phyloP scores from a whole-genome alignment of 1,139 yeast species.

The Lodderomyces parapsilosis region DNA sequence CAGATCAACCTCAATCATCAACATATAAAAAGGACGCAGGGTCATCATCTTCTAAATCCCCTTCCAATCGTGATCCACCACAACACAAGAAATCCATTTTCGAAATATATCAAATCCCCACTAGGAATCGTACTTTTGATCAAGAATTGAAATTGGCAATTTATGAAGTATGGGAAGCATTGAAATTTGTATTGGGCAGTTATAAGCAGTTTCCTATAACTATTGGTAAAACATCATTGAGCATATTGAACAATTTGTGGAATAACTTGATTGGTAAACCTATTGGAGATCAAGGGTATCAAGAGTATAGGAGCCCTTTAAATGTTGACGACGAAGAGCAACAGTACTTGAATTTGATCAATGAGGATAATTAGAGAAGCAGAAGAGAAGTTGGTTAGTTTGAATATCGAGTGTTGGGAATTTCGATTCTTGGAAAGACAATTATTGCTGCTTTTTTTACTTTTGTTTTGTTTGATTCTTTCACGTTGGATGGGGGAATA shows the following conservation, averaged over 20 bases:
- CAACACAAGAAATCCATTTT: slow-evolving; percentile 5
- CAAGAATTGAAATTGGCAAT: slow-evolving; percentile 55
- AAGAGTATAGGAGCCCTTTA: slow-evolving; percentile 13
- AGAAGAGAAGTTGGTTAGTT: too few relatives aligned
- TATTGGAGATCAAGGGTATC: slow-evolving; percentile 12
- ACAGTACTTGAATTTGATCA: not conserved
- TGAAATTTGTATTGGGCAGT: slow-evolving; percentile 63
- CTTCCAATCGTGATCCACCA: not conserved
- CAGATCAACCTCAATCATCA: slow-evolving; percentile 1
- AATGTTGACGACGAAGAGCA: not conserved
- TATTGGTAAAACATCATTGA: slow-evolving; percentile 49
- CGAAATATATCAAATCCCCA: slow-evolving; percentile 10
- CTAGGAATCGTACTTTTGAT: slow-evolving; percentile 23
- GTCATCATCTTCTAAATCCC: slow-evolving; percentile 1
- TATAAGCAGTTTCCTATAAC: slow-evolving; percentile 71
- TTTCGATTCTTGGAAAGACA: too few relatives aligned
- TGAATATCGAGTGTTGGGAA: too few relatives aligned
- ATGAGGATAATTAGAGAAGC: not conserved
- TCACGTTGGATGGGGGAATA: too few relatives aligned
- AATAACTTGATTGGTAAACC: slow-evolving; percentile 63
- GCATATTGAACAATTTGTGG: slow-evolving; percentile 63
- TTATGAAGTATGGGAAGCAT: slow-evolving; percentile 58
- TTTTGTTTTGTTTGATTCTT: too few relatives aligned
- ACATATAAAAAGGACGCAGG: not conserved
- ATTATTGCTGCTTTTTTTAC: too few relatives aligned